Evolutionary conservation across 2,329 filamentous ascomycete species (phyloP).

Genomic region (Camptophora hylomeconis): DNA sequence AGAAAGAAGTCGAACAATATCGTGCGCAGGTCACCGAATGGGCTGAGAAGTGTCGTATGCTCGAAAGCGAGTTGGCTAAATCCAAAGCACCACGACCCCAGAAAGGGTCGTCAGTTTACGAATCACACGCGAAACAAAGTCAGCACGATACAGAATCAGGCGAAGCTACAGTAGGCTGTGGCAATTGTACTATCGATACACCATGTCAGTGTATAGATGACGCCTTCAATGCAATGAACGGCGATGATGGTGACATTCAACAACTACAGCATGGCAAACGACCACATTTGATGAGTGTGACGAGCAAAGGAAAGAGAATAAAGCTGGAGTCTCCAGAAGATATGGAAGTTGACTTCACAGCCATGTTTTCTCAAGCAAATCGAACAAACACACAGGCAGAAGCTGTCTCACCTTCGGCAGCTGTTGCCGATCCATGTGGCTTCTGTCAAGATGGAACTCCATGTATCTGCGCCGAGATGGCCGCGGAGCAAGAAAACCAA

Average conservation of each 20-base stretch:
- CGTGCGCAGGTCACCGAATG: constrained; percentile 36
- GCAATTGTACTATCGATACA: constrained; percentile 49
- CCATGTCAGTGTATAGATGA: constrained; percentile 51
- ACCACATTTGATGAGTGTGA: constrained; percentile 22
- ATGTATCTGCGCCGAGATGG: constrained; percentile 64
- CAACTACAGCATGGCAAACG: constrained; percentile 24
- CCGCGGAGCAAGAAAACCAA: constrained; percentile 27
- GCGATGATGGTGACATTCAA: constrained; percentile 27
- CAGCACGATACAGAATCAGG: constrained; percentile 20
- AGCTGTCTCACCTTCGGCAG: constrained; percentile 22
- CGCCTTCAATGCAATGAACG: constrained; percentile 33
- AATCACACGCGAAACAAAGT: constrained; percentile 28
- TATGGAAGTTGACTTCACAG: constrained; percentile 63
- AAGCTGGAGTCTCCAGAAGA: constrained; percentile 28
- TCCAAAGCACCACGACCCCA: constrained; percentile 10
- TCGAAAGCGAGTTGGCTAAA: constrained; percentile 45
- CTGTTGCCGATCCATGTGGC: constrained; percentile 56
- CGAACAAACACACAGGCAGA: constrained; percentile 41
- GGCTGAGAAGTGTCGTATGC: constrained; percentile 42
- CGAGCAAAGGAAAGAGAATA: constrained; percentile 40
- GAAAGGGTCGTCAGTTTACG: no score
- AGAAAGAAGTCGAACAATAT: constrained; percentile 54
- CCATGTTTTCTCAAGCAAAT: constrained; percentile 19
- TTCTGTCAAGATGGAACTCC: constrained; percentile 75
- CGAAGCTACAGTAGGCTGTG: constrained; percentile 45